Evolutionary conservation across 2,329 filamentous ascomycete genomes (phyloP).

Genomic region (Fusarium pseudograminearum): DNA sequence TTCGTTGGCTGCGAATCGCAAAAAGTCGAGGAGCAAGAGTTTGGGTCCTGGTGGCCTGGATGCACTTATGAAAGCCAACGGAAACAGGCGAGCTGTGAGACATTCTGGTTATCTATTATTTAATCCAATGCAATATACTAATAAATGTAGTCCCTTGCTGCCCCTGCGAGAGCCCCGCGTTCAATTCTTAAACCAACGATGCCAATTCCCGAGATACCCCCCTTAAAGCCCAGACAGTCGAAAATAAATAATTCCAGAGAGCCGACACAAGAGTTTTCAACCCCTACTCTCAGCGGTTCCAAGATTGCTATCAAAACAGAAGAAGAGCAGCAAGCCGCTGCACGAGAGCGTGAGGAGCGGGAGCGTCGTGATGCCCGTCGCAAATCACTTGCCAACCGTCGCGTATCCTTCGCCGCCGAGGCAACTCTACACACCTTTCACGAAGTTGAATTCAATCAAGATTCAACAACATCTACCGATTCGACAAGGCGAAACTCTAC

Average conservation of each 20-base stretch:
- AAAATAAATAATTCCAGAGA: conserved; percentile 37
- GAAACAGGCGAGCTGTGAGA: conserved; percentile 83
- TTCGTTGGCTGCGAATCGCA: conserved; percentile 63
- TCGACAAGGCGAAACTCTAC: conserved; percentile 78
- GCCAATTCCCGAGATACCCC: conserved; percentile 75
- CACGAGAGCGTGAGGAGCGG: conserved; percentile 75
- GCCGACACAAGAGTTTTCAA: conserved; percentile 22
- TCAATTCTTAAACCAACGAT: conserved; percentile 88
- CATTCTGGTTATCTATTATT: not conserved
- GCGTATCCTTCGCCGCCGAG: conserved; percentile 97
- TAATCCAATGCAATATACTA: conserved; percentile 28
- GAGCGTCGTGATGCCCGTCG: conserved; percentile 88
- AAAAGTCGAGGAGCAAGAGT: conserved; percentile 92
- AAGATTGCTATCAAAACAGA: conserved; percentile 76
- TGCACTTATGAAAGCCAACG: conserved; percentile 78
- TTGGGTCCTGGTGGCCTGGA: conserved; percentile 92
- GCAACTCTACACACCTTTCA: conserved; percentile 98
- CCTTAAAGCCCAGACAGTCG: conserved; percentile 61
- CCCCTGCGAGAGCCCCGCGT: conserved; percentile 63
- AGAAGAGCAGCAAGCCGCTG: conserved; percentile 77
- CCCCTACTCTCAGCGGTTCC: conserved; percentile 53
- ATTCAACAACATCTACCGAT: conserved; percentile 85
- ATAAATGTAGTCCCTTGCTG: conserved; percentile 65
- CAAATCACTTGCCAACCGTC: conserved; percentile 91
- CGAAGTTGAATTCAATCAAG: conserved; percentile 88